A percentile compares a stretch with the other conserved stretches of the same genome.
Conservation (phyloP, 495 filamentous ascomycete species). For the Aspergillus bertholletiae region DNA sequence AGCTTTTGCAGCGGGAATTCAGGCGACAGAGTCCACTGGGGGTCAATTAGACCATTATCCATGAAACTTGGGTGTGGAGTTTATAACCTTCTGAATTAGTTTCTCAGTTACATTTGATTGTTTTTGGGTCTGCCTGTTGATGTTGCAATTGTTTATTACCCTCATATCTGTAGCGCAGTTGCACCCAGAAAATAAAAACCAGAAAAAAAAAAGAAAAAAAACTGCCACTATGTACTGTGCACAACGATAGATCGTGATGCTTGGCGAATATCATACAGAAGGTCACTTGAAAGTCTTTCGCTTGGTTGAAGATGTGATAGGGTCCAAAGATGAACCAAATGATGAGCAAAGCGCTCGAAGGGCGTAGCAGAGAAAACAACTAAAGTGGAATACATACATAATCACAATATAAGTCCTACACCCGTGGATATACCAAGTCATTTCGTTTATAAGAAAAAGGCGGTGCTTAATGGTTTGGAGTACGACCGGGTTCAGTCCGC, state of each 20-base stretch:
- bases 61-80: neutral
- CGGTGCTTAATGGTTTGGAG: neutral
- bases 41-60: neutral
- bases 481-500: slow-evolving; percentile 36
- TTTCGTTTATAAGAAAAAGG: slow-evolving; percentile 16
- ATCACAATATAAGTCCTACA: slow-evolving; percentile 9
- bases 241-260: slow-evolving; percentile 4
- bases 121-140: slow-evolving; percentile 1
- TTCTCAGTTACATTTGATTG: neutral
- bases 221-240: slow-evolving; percentile 2
- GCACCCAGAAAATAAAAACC: neutral
- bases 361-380: slow-evolving; percentile 4
- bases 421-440: slow-evolving; percentile 15
- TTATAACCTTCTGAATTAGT: neutral
- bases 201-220: neutral
- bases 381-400: slow-evolving; percentile 4
- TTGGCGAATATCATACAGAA: slow-evolving; percentile 16
- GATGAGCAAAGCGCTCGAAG: slow-evolving; percentile 5
- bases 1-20: neutral
- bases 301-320: neutral
- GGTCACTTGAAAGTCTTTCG: neutral
- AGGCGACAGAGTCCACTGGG: slow-evolving; percentile 4
- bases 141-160: slow-evolving; percentile 3
- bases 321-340: neutral
- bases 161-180: neutral